Percentiles rank a stretch among this genome's conserved stretches.
These are phyloP conservation scores for Pythium rhizo-oryzae DNA, from an alignment of 352 stramenopile genomes.

Conservation along the genomic window DNA sequence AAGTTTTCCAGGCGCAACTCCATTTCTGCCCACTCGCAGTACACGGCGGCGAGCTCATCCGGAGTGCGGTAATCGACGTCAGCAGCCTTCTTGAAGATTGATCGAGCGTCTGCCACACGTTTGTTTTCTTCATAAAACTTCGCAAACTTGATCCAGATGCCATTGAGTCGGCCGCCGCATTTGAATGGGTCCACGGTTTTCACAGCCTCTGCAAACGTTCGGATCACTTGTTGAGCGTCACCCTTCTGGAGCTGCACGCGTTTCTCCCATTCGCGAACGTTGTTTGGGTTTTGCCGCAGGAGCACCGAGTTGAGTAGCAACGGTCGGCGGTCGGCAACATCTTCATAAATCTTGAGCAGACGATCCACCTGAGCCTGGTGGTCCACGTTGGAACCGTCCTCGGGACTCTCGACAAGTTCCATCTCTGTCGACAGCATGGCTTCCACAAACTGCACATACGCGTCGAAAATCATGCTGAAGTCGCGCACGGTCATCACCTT, in stretches of 20 bases:
- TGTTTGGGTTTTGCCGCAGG: slow-evolving; percentile 98
- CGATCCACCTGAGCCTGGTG: slow-evolving; percentile 77
- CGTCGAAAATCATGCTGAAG: slow-evolving; percentile 99
- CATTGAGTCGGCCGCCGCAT: slow-evolving; percentile 84
- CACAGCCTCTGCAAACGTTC: slow-evolving; percentile 90
- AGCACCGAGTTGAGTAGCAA: slow-evolving; percentile 96
- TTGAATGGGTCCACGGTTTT: slow-evolving; percentile 91
- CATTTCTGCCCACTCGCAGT: slow-evolving; percentile 96
- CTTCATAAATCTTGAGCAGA: slow-evolving; percentile 85
- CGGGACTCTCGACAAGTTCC: slow-evolving; percentile 64
- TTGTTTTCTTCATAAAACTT: slow-evolving; percentile 95
- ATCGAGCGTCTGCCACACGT: slow-evolving; percentile 90
- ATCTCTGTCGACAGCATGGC: slow-evolving; percentile 97
- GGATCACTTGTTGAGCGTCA: slow-evolving; percentile 65
- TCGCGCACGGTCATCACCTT: slow-evolving; percentile 90
- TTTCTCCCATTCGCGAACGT: slow-evolving; percentile 98
- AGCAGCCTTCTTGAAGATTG: slow-evolving; percentile 92
- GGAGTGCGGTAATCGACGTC: slow-evolving; percentile 77
- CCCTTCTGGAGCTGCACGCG: slow-evolving; percentile 86
- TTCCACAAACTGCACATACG: slow-evolving; percentile 99
- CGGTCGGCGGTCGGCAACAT: slow-evolving; percentile 95
- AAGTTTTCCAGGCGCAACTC: slow-evolving; percentile 96
- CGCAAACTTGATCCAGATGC: slow-evolving; percentile 95
- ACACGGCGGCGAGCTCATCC: slow-evolving; percentile 95
- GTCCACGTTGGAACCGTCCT: slow-evolving; percentile 35